phyloP scores from a whole-genome alignment of 257 asterid species.

The Paulownia fortunei region DNA sequence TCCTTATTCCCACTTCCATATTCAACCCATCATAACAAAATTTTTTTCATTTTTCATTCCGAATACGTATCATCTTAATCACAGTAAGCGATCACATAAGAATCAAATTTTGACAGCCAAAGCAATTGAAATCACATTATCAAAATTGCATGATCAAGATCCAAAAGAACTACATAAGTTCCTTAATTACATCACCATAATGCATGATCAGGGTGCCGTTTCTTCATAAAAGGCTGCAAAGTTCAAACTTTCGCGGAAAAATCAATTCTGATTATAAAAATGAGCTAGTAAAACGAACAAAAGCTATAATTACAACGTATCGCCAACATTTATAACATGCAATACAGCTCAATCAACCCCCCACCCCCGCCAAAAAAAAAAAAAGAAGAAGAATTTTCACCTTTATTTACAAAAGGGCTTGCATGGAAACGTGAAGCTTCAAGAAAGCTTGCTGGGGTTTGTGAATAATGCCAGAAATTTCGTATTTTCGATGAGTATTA shows the following conservation, averaged over 20 bases:
- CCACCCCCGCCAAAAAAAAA: neutral
- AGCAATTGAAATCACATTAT: conserved; percentile 17
- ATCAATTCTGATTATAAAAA: neutral
- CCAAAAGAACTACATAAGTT: conserved; percentile 1
- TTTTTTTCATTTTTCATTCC: neutral
- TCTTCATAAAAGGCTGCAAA: conserved; percentile 15
- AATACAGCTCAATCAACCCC: conserved; percentile 23
- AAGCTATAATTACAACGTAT: neutral
- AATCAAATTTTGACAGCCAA: conserved; percentile 7
- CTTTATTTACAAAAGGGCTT: conserved; percentile 21
- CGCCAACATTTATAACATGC: conserved; percentile 22
- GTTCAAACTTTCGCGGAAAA: neutral
- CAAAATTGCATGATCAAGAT: conserved; percentile 18
- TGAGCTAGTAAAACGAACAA: conserved; percentile 1
- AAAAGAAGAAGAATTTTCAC: neutral
- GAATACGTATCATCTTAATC: conserved; percentile 11
- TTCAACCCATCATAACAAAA: conserved; percentile 11
- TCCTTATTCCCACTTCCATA: neutral
- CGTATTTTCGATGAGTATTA: conserved; percentile 18
- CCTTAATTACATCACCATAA: conserved; percentile 16
- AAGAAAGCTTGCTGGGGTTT: conserved; percentile 21
- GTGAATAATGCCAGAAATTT: conserved; percentile 25
- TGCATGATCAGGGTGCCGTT: conserved; percentile 28
- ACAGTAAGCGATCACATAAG: neutral
- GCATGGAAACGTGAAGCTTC: conserved; percentile 33